Evolutionary conservation across 352 stramenopile genomes (phyloP), one percentile per base, ranked within the genome.

Genomic region (Phytophthora pluvialis): DNA sequence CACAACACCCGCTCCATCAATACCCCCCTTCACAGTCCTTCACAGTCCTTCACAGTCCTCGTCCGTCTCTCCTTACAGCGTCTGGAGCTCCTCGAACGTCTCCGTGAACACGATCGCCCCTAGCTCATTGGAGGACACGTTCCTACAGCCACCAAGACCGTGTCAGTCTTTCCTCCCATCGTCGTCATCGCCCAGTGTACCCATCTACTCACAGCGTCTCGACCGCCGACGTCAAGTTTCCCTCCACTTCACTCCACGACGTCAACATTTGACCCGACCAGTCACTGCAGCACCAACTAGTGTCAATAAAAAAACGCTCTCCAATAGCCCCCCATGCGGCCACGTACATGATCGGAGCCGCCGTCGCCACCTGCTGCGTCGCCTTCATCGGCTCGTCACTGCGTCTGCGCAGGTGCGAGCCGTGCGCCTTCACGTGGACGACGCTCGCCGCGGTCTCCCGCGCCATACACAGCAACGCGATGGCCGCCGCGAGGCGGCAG

Each of bases 81-180:
- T 71, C 25, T 70, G 36, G n/a, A 77, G 40, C 16, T 67, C 4
- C 16, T 73, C 46, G 11, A 67, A 60, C 15, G 64, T 73, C 18
- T 62, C 29, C 16, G 36, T 57, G 28, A 77, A 73, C 16, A 50
- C 47, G 13, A 76, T 65, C 5, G 13, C 21, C 4, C 40, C 18
- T 38, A 73, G 42, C 3, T 33, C 36, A 54, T 64, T 72, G 3
- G 52, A 66, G 11, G 68, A 76, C 5, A 76, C 58, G 43, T 76
- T 58, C 44, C 68, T 76, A n/a, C 38, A 32, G 10, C 8, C 4
- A 18, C 31, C 11, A 53, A n/a, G 1, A 49, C 15, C 29, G 9
- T 9, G n/a, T 46, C 26, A 48, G 5, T 12, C 13, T 31, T n/a
- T 29, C 5, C 3, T 29, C 25, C 15, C n/a, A 6, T 49, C 1